phyloP scores from a whole-genome alignment of 2,329 filamentous ascomycete genomes.

The Chalaropsis ovoidea region DNA sequence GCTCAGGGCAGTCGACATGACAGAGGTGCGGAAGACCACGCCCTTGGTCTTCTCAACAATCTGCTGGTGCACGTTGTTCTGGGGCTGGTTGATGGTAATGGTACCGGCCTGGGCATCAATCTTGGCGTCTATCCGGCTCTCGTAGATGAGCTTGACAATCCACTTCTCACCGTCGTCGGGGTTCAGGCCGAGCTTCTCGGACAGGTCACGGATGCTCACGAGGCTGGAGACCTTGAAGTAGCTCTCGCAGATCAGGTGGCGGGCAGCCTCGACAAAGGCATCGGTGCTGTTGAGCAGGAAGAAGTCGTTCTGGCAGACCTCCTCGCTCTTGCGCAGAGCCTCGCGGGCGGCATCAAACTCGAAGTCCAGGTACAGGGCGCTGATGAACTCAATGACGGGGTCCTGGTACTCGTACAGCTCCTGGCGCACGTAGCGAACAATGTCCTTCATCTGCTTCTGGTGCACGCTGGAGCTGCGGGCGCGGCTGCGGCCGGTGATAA shows the following conservation, averaged over 20 bases:
- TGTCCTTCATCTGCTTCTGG: conserved; percentile 97
- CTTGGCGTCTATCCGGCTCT: conserved; percentile 95
- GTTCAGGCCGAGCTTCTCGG: conserved; percentile 78
- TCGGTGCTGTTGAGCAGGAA: conserved; percentile 82
- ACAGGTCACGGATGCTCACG: conserved; percentile 96
- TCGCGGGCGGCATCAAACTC: conserved; percentile 89
- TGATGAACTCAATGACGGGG: conserved; percentile 91
- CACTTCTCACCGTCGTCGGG: conserved; percentile 98
- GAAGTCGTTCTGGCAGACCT: conserved; percentile 87
- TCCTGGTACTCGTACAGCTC: conserved; percentile 97
- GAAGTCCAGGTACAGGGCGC: conserved; percentile 79
- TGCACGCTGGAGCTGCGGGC: conserved; percentile 73
- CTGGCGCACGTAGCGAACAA: conserved; percentile 89
- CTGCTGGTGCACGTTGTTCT: conserved; percentile 96
- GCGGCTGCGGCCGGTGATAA: conserved; percentile 83
- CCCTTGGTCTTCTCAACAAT: conserved; percentile 99
- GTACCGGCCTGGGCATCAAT: conserved; percentile 99
- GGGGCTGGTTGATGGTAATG: conserved; percentile 98
- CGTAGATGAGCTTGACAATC: conserved; percentile 98
- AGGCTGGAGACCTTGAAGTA: conserved; percentile 99
- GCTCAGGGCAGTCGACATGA: conserved; percentile 61
- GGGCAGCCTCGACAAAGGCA: conserved; percentile 81
- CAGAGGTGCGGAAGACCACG: conserved; percentile 95
- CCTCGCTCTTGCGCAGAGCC: conserved; percentile 77
- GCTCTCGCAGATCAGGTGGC: conserved; percentile 94